Base-by-base conservation (phyloP, 345 rosid genomes). In the Carallia brachiata region DNA sequence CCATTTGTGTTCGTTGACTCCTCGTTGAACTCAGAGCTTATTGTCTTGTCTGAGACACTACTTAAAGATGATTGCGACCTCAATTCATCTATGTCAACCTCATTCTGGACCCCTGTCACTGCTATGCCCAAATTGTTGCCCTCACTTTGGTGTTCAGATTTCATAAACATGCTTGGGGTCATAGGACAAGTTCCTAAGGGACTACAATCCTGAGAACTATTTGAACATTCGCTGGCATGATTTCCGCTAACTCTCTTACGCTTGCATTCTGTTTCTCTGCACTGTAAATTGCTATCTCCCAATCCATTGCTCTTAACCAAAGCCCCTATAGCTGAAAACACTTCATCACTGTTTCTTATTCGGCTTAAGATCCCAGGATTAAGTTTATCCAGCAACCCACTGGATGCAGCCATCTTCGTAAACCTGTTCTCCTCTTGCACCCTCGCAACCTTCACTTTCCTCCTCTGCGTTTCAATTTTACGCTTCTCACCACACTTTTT, bases 361-460 rank as follows among this genome's bases (percentile, higher is more conserved):
- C 62, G 69, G 54, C 37, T 64, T 54, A 63, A 55, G 40, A 72
- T 72, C 55, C 70, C 75, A 6, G 69, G 75, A 47, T 72, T 65
- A 7, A 72, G 56, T 23, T 58, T 34, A 31, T 55, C 44, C 12
- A 72, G 70, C 63, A 72, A 65, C 69, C 70, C 70, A 58, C 56
- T 56, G 4, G 75, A 64, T 2, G 63, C 70, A 31, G 69, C 63
- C 47, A 57, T 9, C 27, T 12, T 44, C 7, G 37, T 28, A 47
- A 39, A 57, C 36, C 52, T 40, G 4, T 18, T 6, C 2, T 31
- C 6, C 28, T 32, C 7, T 44, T 68, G 28, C 15, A 10, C 54
- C 39, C 32, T 31, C 18, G 31, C 53, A 59, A 10, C 56, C 40
- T 68, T 47, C 72, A 15, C 30, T 0, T 17, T 16, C 52, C 37